Percentiles rank a stretch among this genome's conserved stretches.
Conservation (phyloP, 169 alveolate species). For the Neospora caninum region DNA sequence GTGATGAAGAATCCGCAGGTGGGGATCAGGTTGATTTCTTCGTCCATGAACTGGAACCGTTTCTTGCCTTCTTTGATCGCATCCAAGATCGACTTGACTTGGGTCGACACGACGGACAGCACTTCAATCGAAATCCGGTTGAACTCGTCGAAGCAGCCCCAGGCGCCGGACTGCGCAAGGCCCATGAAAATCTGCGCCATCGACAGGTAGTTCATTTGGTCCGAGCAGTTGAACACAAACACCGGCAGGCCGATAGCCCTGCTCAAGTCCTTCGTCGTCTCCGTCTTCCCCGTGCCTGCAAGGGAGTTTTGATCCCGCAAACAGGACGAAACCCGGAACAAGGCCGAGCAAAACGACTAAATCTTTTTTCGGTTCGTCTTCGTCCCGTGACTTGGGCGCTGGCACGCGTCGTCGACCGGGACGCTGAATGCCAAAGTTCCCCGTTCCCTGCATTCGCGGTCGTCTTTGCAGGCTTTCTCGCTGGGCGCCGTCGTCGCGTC, state of each 20-base stretch:
- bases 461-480: too few relatives aligned
- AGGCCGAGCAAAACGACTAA: neutral
- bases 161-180: conserved; percentile 90
- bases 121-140: conserved; percentile 93
- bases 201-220: conserved; percentile 91
- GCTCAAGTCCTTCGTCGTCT: conserved; percentile 94
- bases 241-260: conserved; percentile 93
- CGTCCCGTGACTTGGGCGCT: neutral
- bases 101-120: conserved; percentile 93
- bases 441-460: too few relatives aligned
- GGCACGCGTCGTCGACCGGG: too few relatives aligned
- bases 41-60: conserved; percentile 59
- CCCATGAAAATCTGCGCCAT: conserved; percentile 96
- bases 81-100: conserved; percentile 67
- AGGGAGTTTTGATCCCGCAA: conserved; percentile 37
- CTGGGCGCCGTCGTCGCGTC: too few relatives aligned
- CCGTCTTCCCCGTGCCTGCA: conserved; percentile 99
- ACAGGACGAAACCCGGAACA: conserved; percentile 69
- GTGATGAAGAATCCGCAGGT: conserved; percentile 92
- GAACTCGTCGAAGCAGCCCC: conserved; percentile 97
- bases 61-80: conserved; percentile 56
- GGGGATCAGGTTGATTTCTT: conserved; percentile 82
- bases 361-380: conserved; percentile 26
- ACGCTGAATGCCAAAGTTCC: too few relatives aligned
- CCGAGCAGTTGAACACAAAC: conserved; percentile 95